Percentiles rank a stretch among this genome's conserved stretches.
These are phyloP conservation scores for Polyporus arcularius DNA, from an alignment of 768 basidiomycete genomes.

Conservation along the genomic window DNA sequence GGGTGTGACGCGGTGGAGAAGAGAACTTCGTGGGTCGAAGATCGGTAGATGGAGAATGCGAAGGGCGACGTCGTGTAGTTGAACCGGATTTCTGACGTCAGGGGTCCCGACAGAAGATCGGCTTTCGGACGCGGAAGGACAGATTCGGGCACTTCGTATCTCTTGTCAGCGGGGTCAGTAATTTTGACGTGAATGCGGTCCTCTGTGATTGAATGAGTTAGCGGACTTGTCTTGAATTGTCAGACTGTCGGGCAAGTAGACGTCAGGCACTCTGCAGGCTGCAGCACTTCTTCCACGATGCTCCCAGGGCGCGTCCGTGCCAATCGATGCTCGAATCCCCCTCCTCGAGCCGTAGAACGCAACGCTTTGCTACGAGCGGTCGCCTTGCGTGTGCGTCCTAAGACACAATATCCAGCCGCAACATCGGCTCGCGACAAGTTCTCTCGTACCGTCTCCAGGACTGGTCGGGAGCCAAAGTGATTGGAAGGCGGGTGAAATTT, in stretches of 20 bases:
- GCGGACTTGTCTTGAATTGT: neutral
- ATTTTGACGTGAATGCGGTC: slow-evolving; percentile 67
- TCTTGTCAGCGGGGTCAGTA: slow-evolving; percentile 46
- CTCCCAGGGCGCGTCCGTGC: no score
- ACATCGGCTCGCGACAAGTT: no score
- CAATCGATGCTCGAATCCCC: no score
- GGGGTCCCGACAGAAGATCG: slow-evolving; percentile 25
- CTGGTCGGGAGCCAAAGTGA: no score
- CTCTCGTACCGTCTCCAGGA: no score
- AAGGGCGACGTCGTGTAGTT: slow-evolving; percentile 62
- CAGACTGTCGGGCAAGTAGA: neutral
- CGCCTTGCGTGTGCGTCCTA: no score
- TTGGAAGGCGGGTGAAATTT: no score
- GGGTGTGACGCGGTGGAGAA: slow-evolving; percentile 63
- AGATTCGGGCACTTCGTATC: slow-evolving; percentile 66
- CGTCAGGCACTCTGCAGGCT: no score
- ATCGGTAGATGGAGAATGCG: slow-evolving; percentile 57
- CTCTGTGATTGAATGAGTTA: slow-evolving; percentile 30
- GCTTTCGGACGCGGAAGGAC: slow-evolving; percentile 57
- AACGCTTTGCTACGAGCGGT: no score
- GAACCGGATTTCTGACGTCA: slow-evolving; percentile 52
- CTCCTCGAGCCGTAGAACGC: no score
- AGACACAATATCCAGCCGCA: no score
- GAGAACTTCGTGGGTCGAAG: slow-evolving; percentile 50
- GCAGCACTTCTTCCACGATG: no score